Evolutionary conservation across 2,329 filamentous ascomycete genomes (phyloP).

Genomic region (Phyllosticta citriasiana): DNA sequence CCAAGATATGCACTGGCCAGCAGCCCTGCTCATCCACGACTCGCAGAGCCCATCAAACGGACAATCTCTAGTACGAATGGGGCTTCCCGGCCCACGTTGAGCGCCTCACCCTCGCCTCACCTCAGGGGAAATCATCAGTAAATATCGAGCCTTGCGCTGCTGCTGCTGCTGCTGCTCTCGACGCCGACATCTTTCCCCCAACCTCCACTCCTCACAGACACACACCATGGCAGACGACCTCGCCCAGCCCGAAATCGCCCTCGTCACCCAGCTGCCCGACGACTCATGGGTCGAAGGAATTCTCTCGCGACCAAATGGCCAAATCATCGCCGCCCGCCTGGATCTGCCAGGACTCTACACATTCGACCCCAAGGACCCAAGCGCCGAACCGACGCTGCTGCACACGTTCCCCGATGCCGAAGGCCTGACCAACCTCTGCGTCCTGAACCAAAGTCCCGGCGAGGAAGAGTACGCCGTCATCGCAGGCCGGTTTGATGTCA

Average conservation of each 20-base stretch:
- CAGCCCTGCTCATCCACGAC: not conserved
- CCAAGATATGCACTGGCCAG: not conserved
- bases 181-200: not conserved
- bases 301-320: conserved; percentile 6
- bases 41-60: not conserved
- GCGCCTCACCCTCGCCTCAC: not conserved
- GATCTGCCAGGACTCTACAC: conserved; percentile 9
- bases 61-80: not conserved
- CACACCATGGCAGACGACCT: conserved; percentile 1
- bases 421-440: conserved; percentile 7
- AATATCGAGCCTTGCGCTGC: not conserved
- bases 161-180: not conserved
- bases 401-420: conserved; percentile 8
- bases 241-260: not conserved
- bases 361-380: conserved; percentile 4
- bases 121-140: not conserved
- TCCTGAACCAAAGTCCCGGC: not conserved
- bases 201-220: not conserved
- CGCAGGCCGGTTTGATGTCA: conserved; percentile 5
- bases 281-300: conserved; percentile 9
- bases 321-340: conserved; percentile 6
- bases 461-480: conserved; percentile 7
- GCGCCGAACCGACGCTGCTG: conserved; percentile 1
- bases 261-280: conserved; percentile 5
- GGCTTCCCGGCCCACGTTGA: not conserved